Conservation (phyloP, 331 rosid genomes). For the Malus hybrid region DNA sequence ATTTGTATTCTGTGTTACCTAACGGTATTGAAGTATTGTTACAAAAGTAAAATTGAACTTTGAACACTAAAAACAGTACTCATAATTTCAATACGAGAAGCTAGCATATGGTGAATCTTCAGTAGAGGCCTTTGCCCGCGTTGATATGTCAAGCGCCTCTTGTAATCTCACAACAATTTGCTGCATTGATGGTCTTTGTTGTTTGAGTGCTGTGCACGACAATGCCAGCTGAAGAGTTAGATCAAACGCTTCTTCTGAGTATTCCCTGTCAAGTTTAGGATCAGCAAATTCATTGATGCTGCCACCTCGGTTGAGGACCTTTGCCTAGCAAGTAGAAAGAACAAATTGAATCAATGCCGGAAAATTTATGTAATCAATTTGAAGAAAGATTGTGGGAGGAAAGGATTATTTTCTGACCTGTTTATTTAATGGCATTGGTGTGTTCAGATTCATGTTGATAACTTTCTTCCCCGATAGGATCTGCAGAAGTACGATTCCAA, state of each 20-base stretch:
- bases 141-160: slow-evolving; percentile 39
- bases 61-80: not conserved
- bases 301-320: slow-evolving; percentile 26
- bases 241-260: slow-evolving; percentile 47
- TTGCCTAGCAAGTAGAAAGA: slow-evolving; percentile 29
- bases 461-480: slow-evolving; percentile 58
- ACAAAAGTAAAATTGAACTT: not conserved
- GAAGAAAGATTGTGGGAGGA: not conserved
- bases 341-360: too few species aligned
- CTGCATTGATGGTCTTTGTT: slow-evolving; percentile 45
- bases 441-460: slow-evolving; percentile 36
- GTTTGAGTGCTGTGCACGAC: slow-evolving; percentile 48
- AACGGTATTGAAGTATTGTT: not conserved
- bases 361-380: not conserved
- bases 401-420: slow-evolving; percentile 24
- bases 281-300: slow-evolving; percentile 36
- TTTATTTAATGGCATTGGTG: slow-evolving; percentile 47
- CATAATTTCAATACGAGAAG: not conserved
- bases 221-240: slow-evolving; percentile 38
- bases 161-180: slow-evolving; percentile 38
- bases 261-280: slow-evolving; percentile 44
- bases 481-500: slow-evolving; percentile 55
- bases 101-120: slow-evolving; percentile 9
- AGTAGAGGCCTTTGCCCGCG: slow-evolving; percentile 13
- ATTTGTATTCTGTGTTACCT: not conserved